Evolutionary conservation across 73 alveolate genomes (phyloP).

Genomic region (Paramecium bursaria): DNA sequence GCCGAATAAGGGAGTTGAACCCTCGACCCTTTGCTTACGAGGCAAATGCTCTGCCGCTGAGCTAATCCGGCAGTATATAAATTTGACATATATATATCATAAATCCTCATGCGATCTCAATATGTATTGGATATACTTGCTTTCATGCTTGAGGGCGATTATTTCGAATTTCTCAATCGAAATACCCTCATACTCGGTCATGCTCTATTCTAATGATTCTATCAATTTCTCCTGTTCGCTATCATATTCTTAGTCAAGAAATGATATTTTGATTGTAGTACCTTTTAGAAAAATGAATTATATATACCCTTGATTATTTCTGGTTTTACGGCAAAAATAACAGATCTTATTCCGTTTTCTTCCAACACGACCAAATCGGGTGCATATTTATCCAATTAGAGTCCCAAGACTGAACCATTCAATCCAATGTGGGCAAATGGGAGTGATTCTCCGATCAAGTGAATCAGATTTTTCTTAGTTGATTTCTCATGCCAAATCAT

Average conservation of each 20-base stretch:
- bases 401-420: background rate
- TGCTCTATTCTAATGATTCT: background rate
- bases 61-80: conserved; percentile 22
- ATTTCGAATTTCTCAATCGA: background rate
- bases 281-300: background rate
- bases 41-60: conserved; percentile 62
- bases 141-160: background rate
- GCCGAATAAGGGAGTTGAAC: conserved; percentile 64
- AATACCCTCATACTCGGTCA: background rate
- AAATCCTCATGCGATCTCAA: background rate
- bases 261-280: background rate
- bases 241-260: background rate
- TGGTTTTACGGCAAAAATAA: background rate
- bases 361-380: background rate
- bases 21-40: conserved; percentile 65
- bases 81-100: background rate
- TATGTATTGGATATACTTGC: background rate
- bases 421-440: background rate
- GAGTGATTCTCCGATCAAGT: background rate
- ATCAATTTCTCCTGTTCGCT: background rate
- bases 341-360: background rate
- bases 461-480: background rate
- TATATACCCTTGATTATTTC: background rate
- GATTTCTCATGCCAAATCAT: background rate
- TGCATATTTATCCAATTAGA: background rate